Evolutionary conservation across 1,284 basidiomycete species (phyloP).

Genomic region (Earliella scabrosa): DNA sequence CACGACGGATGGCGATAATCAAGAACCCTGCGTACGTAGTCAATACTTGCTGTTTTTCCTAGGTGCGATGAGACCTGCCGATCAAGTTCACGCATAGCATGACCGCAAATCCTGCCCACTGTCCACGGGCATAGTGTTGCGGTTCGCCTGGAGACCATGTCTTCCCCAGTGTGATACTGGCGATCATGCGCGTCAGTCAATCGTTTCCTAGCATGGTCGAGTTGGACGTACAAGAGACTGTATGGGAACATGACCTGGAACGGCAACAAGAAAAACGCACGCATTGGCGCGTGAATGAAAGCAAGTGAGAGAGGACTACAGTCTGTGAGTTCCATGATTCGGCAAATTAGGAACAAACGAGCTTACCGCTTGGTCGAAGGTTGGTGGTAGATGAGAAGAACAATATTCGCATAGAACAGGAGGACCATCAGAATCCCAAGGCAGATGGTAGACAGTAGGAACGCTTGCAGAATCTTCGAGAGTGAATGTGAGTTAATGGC

Average conservation of each 20-base stretch:
- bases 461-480: slow-evolving; percentile 61
- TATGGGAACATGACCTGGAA: slow-evolving; percentile 51
- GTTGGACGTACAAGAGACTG: slow-evolving; percentile 52
- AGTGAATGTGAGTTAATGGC: background rate
- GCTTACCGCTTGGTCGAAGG: slow-evolving; percentile 42
- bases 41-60: no score
- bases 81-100: slow-evolving; percentile 61
- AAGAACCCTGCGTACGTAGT: slow-evolving; percentile 44
- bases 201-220: no score
- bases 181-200: no score
- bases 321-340: background rate
- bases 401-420: slow-evolving; percentile 69
- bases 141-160: slow-evolving; percentile 47
- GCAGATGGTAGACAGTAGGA: slow-evolving; percentile 62
- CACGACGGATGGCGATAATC: slow-evolving; percentile 58
- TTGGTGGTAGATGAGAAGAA: slow-evolving; percentile 68
- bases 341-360: background rate
- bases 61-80: slow-evolving; percentile 19
- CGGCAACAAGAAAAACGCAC: slow-evolving; percentile 70
- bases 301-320: slow-evolving; percentile 64
- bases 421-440: slow-evolving; percentile 63
- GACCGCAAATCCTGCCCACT: slow-evolving; percentile 68
- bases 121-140: slow-evolving; percentile 52
- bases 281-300: slow-evolving; percentile 74
- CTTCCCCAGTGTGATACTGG: slow-evolving; percentile 59